These are phyloP conservation scores for Clarireedia homoeocarpa DNA, from an alignment of 2,329 filamentous ascomycete species.

Conservation along the genomic window DNA sequence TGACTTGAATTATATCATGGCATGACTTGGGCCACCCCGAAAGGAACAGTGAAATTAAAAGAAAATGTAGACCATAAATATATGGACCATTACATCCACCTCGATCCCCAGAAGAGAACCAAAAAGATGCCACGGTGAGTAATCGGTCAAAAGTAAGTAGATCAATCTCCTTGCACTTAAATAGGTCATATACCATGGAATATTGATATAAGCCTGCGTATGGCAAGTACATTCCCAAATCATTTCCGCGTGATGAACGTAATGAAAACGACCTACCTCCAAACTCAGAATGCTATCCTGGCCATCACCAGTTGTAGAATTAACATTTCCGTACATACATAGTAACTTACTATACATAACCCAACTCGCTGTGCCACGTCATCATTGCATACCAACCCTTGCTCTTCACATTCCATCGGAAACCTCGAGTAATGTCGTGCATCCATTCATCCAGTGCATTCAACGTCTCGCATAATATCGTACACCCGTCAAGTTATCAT, in stretches of 20 bases:
- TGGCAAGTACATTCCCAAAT: background rate
- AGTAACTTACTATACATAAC: background rate
- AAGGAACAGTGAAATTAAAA: background rate
- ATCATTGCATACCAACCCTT: background rate
- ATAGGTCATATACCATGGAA: background rate
- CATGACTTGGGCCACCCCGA: background rate
- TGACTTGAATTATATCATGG: background rate
- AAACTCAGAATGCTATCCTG: background rate
- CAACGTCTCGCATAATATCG: slow-evolving; percentile 1
- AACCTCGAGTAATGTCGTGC: background rate
- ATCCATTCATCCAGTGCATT: background rate
- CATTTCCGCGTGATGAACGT: background rate
- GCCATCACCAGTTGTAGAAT: background rate
- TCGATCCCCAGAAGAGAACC: background rate
- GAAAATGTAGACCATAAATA: background rate
- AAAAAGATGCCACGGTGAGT: background rate
- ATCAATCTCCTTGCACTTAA: slow-evolving; percentile 1
- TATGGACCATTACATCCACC: background rate
- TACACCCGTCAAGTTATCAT: background rate
- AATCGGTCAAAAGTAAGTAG: background rate
- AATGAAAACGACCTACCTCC: background rate
- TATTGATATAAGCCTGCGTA: slow-evolving; percentile 1
- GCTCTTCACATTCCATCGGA: background rate
- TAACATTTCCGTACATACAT: background rate
- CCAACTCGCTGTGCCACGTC: background rate